phyloP scores from a whole-genome alignment of 345 rosid genomes.

The Turnera subulata region DNA sequence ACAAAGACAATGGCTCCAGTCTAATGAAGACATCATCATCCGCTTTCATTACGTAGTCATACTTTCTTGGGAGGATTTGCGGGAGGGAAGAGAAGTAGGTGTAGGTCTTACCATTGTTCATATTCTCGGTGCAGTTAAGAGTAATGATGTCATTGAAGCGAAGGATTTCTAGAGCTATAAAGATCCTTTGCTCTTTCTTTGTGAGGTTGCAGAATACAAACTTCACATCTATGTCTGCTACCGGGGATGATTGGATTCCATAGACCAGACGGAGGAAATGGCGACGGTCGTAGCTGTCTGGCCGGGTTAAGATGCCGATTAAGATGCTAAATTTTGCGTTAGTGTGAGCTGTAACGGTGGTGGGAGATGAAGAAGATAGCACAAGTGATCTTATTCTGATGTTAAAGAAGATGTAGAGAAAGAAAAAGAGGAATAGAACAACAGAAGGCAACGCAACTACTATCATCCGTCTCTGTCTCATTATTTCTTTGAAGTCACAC shows the following conservation, averaged over 20 bases:
- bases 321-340: conserved; percentile 28
- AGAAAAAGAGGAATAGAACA: conserved; percentile 11
- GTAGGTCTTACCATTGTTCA: conserved; percentile 43
- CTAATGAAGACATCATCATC: conserved; percentile 35
- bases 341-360: background rate
- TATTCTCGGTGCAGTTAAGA: conserved; percentile 43
- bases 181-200: conserved; percentile 19
- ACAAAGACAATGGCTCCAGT: conserved; percentile 19
- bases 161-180: conserved; percentile 27
- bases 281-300: conserved; percentile 27
- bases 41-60: conserved; percentile 40
- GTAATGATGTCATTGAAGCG: conserved; percentile 36
- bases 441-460: conserved; percentile 13
- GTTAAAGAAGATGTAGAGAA: conserved; percentile 17
- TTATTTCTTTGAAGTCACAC: background rate
- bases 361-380: conserved; percentile 9
- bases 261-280: conserved; percentile 40
- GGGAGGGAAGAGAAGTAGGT: conserved; percentile 40
- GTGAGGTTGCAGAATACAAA: conserved; percentile 39
- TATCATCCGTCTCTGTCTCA: conserved; percentile 11
- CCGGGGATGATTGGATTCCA: conserved; percentile 24
- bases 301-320: conserved; percentile 32
- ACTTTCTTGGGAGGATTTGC: conserved; percentile 11
- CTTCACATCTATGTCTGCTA: conserved; percentile 26
- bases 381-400: conserved; percentile 9